These are phyloP conservation scores for Leishmania braziliensis DNA, from an alignment of 208 protist genomes.

Conservation along the genomic window DNA sequence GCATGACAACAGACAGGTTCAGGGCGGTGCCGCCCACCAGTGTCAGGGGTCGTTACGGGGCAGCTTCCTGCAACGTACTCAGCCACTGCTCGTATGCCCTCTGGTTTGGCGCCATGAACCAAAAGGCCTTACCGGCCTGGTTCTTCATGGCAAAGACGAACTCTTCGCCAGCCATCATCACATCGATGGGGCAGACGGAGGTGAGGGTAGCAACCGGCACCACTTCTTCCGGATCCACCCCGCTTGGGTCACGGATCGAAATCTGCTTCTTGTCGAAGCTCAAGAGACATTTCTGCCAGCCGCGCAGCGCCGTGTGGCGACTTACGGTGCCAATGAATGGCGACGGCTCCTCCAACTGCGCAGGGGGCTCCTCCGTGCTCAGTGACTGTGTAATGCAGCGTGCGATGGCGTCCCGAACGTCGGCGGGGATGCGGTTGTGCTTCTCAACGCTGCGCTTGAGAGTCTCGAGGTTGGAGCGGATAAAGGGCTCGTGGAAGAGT, in stretches of 20 bases:
- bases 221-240: slow-evolving; percentile 45
- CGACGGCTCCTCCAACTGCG: slow-evolving; percentile 27
- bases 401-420: slow-evolving; percentile 64
- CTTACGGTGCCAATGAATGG: slow-evolving; percentile 49
- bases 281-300: slow-evolving; percentile 85
- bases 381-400: slow-evolving; percentile 65
- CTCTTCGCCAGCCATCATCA: slow-evolving; percentile 63
- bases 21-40: neutral
- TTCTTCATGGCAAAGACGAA: slow-evolving; percentile 90
- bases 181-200: slow-evolving; percentile 87
- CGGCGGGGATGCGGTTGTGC: slow-evolving; percentile 65
- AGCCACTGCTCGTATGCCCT: slow-evolving; percentile 67
- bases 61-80: slow-evolving; percentile 58
- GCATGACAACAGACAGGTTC: neutral
- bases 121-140: slow-evolving; percentile 79
- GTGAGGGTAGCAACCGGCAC: slow-evolving; percentile 64
- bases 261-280: slow-evolving; percentile 50
- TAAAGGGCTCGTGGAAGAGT: slow-evolving; percentile 75
- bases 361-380: slow-evolving; percentile 32
- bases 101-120: slow-evolving; percentile 65
- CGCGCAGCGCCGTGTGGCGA: slow-evolving; percentile 73
- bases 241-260: slow-evolving; percentile 39
- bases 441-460: slow-evolving; percentile 77
- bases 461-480: slow-evolving; percentile 61
- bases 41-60: slow-evolving; percentile 29